Percentiles rank a stretch among this genome's conserved stretches.
phyloP scores from a whole-genome alignment of 768 basidiomycete genomes.

The Agrocybe praecox region DNA sequence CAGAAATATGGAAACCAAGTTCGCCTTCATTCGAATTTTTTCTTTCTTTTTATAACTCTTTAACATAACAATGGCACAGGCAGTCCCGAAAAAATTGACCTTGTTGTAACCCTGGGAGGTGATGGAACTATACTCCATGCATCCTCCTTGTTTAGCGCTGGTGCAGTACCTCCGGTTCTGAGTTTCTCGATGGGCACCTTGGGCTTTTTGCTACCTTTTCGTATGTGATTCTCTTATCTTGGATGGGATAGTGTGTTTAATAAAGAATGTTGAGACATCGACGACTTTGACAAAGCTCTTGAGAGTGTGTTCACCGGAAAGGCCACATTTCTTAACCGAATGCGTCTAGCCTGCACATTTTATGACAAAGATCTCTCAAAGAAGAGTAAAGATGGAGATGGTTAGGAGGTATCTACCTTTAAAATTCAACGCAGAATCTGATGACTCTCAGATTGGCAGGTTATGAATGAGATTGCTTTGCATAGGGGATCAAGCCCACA shows the following conservation, averaged over 20 bases:
- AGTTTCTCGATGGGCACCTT: constrained; percentile 94
- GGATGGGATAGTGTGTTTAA: not conserved
- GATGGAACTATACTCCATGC: constrained; percentile 96
- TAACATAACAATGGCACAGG: constrained; percentile 33
- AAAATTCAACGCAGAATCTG: not conserved
- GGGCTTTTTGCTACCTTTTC: constrained; percentile 92
- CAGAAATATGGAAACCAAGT: constrained; percentile 70
- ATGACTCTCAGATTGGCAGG: constrained; percentile 75
- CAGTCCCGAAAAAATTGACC: constrained; percentile 67
- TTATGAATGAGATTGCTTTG: constrained; percentile 95
- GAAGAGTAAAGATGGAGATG: constrained; percentile 60
- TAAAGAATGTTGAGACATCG: constrained; percentile 67
- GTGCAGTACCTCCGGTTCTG: constrained; percentile 90
- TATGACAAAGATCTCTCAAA: constrained; percentile 60
- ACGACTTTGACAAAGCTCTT: constrained; percentile 80
- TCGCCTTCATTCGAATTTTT: constrained; percentile 14
- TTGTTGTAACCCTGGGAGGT: constrained; percentile 91
- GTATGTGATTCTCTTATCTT: constrained; percentile 48
- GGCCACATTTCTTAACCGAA: constrained; percentile 82
- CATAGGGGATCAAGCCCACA: constrained; percentile 93
- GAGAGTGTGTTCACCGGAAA: constrained; percentile 79
- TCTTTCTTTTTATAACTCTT: not conserved
- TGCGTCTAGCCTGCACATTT: constrained; percentile 86
- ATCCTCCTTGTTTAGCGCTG: constrained; percentile 85
- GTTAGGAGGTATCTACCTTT: constrained; percentile 35